A percentile compares a stretch with the other conserved stretches of the same genome.
Conservation (phyloP, 768 basidiomycete genomes). For the Mycena leptocephala region DNA sequence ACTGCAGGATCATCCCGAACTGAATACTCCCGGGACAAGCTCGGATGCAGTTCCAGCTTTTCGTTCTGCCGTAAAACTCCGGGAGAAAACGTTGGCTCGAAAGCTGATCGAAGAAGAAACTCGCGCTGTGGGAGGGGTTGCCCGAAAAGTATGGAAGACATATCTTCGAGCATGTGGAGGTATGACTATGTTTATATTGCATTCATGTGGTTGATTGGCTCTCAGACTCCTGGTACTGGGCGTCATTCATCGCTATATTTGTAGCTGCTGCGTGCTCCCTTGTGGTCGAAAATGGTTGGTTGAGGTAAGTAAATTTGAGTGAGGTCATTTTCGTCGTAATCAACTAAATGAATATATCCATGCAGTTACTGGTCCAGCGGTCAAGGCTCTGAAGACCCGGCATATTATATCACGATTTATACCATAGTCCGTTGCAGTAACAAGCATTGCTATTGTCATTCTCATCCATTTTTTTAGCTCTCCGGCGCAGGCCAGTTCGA, state of each 20-base stretch:
- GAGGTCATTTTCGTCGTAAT: no score
- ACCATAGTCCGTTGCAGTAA: slow-evolving; percentile 70
- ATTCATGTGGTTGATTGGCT: neutral
- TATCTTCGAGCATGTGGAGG: slow-evolving; percentile 70
- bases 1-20: neutral
- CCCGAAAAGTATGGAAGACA: slow-evolving; percentile 75
- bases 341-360: no score
- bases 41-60: neutral
- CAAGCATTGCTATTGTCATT: slow-evolving; percentile 47
- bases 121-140: slow-evolving; percentile 82
- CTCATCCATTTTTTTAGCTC: slow-evolving; percentile 63
- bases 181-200: no score
- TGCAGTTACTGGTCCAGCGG: slow-evolving; percentile 78
- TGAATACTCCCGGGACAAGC: neutral
- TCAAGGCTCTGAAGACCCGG: slow-evolving; percentile 58
- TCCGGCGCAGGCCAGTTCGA: neutral
- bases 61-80: neutral
- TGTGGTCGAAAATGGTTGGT: slow-evolving; percentile 82
- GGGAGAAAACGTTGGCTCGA: slow-evolving; percentile 59
- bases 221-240: slow-evolving; percentile 65
- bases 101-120: slow-evolving; percentile 91
- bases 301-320: slow-evolving; percentile 34
- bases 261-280: slow-evolving; percentile 74
- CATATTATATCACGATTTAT: slow-evolving; percentile 82
- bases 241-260: slow-evolving; percentile 65